Evolutionary conservation across 208 protist genomes (phyloP).

Genomic region (Acanthamoeba rhysodes): DNA sequence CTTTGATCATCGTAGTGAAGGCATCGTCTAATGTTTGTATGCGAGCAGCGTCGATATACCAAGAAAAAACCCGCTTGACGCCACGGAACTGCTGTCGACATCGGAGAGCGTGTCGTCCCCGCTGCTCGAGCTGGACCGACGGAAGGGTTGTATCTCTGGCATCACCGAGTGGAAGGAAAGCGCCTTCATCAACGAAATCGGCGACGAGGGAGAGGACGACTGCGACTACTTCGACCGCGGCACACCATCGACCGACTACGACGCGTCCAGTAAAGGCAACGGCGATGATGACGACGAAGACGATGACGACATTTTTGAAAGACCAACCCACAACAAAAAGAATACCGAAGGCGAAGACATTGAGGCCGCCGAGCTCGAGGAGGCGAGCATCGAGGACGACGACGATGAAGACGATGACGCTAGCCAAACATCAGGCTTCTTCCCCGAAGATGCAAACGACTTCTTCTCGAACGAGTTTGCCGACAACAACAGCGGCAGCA

Average conservation of each 20-base stretch:
- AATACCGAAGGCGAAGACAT: neutral
- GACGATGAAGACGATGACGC: neutral
- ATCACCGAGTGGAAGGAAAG: conserved; percentile 5
- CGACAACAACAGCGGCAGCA: neutral
- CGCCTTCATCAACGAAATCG: neutral
- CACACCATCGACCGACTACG: neutral
- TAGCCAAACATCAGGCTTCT: neutral
- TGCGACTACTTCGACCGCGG: neutral
- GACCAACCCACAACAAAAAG: neutral
- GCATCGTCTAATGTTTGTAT: neutral
- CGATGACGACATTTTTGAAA: neutral
- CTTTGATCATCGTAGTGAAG: neutral
- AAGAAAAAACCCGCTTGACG: conserved; percentile 9
- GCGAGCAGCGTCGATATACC: neutral
- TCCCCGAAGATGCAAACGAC: neutral
- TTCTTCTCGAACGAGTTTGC: conserved; percentile 6
- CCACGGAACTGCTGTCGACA: conserved; percentile 21
- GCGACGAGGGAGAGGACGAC: neutral
- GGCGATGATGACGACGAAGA: neutral
- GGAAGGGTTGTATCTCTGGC: neutral
- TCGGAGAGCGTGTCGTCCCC: conserved; percentile 17
- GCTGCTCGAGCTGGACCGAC: neutral
- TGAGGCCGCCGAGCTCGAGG: neutral
- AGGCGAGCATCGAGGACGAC: neutral
- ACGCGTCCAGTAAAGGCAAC: neutral